Conservation (phyloP, 192 early-diverging fungal species). For the Coemansia pectinata region DNA sequence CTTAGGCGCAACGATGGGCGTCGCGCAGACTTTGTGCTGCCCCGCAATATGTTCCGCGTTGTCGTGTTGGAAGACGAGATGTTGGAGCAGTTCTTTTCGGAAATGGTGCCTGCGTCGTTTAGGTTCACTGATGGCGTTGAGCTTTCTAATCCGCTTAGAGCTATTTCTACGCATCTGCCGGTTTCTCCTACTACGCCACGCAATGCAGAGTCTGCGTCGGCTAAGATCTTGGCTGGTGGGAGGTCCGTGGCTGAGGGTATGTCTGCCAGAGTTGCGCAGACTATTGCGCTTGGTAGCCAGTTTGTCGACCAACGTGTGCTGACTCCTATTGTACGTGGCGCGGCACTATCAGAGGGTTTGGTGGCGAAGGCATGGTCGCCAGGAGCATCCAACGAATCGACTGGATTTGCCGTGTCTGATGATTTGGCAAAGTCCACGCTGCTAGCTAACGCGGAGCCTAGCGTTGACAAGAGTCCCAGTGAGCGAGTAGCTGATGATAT, state of each 20-base stretch:
- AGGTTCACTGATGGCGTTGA: slow-evolving; percentile 52
- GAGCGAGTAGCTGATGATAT: slow-evolving; percentile 15
- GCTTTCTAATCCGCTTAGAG: slow-evolving; percentile 47
- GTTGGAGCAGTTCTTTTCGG: slow-evolving; percentile 82
- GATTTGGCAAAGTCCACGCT: slow-evolving; percentile 11
- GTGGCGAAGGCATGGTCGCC: background rate
- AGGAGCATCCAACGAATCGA: background rate
- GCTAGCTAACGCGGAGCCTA: slow-evolving; percentile 8
- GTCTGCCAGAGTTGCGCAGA: slow-evolving; percentile 46
- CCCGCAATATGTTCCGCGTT: slow-evolving; percentile 66
- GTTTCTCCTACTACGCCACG: slow-evolving; percentile 37
- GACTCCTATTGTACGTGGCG: slow-evolving; percentile 39
- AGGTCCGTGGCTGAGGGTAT: slow-evolving; percentile 42
- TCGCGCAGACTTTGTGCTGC: slow-evolving; percentile 28
- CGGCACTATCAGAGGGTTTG: slow-evolving; percentile 13
- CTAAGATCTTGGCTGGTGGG: slow-evolving; percentile 33
- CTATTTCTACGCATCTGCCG: slow-evolving; percentile 41
- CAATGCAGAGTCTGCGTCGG: slow-evolving; percentile 13
- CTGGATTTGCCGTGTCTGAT: background rate
- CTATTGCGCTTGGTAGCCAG: slow-evolving; percentile 51
- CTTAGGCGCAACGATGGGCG: background rate
- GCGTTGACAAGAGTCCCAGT: background rate
- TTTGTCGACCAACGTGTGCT: slow-evolving; percentile 47
- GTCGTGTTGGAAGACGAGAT: slow-evolving; percentile 83
- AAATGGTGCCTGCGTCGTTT: slow-evolving; percentile 45